Evolutionary conservation across 768 basidiomycete genomes (phyloP).

Genomic region (Suillus decipiens): DNA sequence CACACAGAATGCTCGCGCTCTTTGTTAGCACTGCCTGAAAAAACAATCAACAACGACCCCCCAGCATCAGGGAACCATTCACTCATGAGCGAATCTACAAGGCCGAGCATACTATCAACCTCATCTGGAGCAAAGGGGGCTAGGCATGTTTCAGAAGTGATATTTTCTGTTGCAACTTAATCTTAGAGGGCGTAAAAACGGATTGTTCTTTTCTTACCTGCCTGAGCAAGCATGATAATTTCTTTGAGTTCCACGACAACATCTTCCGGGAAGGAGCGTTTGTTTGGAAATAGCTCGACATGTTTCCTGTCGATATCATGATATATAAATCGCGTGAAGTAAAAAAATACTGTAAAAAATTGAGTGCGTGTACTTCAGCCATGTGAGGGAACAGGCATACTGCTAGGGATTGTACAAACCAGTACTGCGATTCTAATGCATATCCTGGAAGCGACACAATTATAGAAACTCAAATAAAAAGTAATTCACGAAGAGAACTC

Average conservation of each 20-base stretch:
- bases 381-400: background rate
- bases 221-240: constrained; percentile 7
- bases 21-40: background rate
- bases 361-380: background rate
- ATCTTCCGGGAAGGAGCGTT: constrained; percentile 20
- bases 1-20: background rate
- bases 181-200: background rate
- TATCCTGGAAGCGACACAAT: background rate
- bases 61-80: background rate
- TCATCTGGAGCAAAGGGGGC: constrained; percentile 10
- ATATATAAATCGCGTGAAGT: background rate
- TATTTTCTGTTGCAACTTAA: constrained; percentile 1
- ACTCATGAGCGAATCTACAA: constrained; percentile 9
- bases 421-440: background rate
- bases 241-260: constrained; percentile 13
- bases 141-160: constrained; percentile 11
- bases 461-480: background rate
- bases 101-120: constrained; percentile 7
- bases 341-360: background rate
- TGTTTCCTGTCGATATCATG: constrained; percentile 1
- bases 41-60: background rate
- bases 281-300: constrained; percentile 14
- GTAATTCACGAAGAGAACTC: background rate
- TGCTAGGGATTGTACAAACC: background rate
- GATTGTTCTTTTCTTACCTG: background rate